Conservation (phyloP, 768 basidiomycete species). For the Pholiota microspora region DNA sequence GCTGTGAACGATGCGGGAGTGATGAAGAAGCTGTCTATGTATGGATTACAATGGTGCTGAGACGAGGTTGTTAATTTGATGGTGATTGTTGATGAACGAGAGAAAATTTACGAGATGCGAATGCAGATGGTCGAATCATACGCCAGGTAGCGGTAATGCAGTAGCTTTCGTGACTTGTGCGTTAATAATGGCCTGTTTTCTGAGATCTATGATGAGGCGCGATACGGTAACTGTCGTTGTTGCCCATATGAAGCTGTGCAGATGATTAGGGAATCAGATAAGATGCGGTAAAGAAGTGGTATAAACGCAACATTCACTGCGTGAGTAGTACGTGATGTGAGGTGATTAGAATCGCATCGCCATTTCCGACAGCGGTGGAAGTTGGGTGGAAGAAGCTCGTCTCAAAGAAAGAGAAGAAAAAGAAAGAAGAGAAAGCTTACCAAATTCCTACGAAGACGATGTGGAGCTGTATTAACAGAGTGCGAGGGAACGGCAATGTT, state of each 20-base stretch:
- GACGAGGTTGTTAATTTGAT: not conserved
- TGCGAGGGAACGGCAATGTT: not conserved
- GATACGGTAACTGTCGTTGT: constrained; percentile 29
- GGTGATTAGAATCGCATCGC: too few species aligned
- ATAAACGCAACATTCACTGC: too few species aligned
- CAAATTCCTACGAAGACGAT: constrained; percentile 9
- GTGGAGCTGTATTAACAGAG: constrained; percentile 5
- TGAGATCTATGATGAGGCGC: constrained; percentile 30
- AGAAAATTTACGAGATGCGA: too few species aligned
- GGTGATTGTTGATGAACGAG: not conserved
- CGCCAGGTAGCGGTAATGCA: not conserved
- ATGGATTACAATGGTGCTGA: not conserved
- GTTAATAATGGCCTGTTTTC: constrained; percentile 11
- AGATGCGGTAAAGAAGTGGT: too few species aligned
- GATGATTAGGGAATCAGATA: not conserved
- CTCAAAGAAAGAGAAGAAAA: not conserved
- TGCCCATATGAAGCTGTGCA: constrained; percentile 33
- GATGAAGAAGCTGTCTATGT: not conserved
- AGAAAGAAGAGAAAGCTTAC: not conserved
- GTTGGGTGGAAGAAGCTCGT: not conserved
- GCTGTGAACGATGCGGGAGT: not conserved
- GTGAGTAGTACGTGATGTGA: not conserved
- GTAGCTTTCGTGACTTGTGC: not conserved
- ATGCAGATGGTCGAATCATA: too few species aligned
- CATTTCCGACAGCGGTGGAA: too few species aligned